Evolutionary conservation across 2,329 filamentous ascomycete genomes (phyloP), one percentile per base, ranked within the genome.

Genomic region (Colletotrichum sublineola): DNA sequence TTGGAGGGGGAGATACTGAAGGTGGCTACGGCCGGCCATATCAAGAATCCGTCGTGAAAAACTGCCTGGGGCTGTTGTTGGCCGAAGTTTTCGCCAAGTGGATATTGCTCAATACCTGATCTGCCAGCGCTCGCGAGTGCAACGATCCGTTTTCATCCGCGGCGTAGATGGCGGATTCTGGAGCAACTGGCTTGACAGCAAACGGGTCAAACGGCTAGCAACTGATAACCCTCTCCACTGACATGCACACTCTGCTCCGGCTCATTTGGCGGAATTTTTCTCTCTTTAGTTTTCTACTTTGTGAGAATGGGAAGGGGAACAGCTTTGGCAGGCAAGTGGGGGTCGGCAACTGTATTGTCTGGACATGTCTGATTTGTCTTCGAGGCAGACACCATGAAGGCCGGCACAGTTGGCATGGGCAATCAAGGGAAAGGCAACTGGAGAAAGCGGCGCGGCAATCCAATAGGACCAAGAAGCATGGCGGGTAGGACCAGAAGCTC

Each of bases 11-110:
- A 96, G 68, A 98, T 98, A 75, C 80, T 98, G 62, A 83, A 86
- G 56, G 91, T 97, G 74, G 95, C 96, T 4, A 96, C 91, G 50
- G 94, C 94, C 58, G 96, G 96, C 0, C 96, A 98, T 67, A 68
- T 58, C 31, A 67, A 65, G n/a, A 42, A 38, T 14, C 2, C 60
- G 33, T 40, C 53, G 60, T 62, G 29, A 42, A 29, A 8, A 29
- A 48, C 12, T 62, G 18, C 36, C 5, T 42, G 24, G 31, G 9
- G 50, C 12, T 33, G 9, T 66, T n/a, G 7, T 58, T 40, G 38
- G 12, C 15, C 20, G 36, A 36, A 20, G 50, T 29, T 38, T 36
- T 20, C 29, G 7, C 15, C 6, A n/a, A 12, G 50, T 20, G 31
- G n/a, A 38, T n/a, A 38, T 42, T 29, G 20, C 40, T 40, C 53